Evolutionary conservation across 2,329 filamentous ascomycete genomes (phyloP), one percentile per base, ranked within the genome.

Genomic region (Rhytidhysteron rufulum): DNA sequence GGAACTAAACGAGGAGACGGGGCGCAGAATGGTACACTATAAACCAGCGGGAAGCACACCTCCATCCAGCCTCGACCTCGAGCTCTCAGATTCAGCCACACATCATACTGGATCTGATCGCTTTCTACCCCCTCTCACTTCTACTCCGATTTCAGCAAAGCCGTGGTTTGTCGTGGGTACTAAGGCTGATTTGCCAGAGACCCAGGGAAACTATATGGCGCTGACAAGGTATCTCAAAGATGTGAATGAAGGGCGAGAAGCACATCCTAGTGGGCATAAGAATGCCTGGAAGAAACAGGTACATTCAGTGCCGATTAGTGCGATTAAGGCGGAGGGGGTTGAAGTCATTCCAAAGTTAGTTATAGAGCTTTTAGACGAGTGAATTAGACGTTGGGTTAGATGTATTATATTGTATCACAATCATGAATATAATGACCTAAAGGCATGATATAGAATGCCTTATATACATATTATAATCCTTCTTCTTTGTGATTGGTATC

Each of bases 91-190:
- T 9, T 13, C 17, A 13, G 31, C 11, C 25, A 11, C 31, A 8
- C 24, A 34, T 18, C 5, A 35, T 22, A 17, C 31, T 30, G 13
- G 5, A 7, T 45, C 54, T 3, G 40, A 55, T 8, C 48, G 60
- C 31, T 51, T 54, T 31, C 64, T 79, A 16, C 73, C 70, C 30
- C 72, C 68, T 18, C 63, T 77, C 24, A 64, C 66, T 27, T 68
- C 78, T 9, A 74, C 86, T n/a, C 80, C 85, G 30, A 94, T 97
- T 50, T 86, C 86, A n/a, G 80, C 79, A 24, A 98, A 98, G 69
- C 90, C 93, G 1, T 98, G 93, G 93, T 93, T 95, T 56, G 90
- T 96, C 4, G 82, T 96, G 31, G 91, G 88, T 1, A 96, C 90
- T 16, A 97, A 97, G 67, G 90, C 88, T 1, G 91, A 97, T 62